These are phyloP conservation scores for Lichenothelia convexa DNA, from an alignment of 495 filamentous ascomycete species.

Conservation along the genomic window DNA sequence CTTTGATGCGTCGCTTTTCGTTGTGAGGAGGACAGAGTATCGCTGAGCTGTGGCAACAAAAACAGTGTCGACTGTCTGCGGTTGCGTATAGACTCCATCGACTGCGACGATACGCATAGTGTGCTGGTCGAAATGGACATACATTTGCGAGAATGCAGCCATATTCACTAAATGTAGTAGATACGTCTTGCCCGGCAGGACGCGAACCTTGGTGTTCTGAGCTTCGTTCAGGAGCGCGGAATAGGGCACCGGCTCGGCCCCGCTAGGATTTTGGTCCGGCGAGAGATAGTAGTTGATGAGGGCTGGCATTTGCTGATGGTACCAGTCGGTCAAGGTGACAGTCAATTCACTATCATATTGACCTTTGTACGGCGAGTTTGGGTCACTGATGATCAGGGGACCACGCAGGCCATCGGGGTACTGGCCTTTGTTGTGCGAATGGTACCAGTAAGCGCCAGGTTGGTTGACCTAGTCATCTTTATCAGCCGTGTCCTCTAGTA, in stretches of 20 bases:
- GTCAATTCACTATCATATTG: constrained; percentile 30
- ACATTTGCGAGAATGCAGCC: constrained; percentile 9
- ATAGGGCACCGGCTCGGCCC: constrained; percentile 16
- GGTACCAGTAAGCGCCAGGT: constrained; percentile 22
- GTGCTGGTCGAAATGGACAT: constrained; percentile 12
- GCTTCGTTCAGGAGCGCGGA: constrained; percentile 39
- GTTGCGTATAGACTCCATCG: constrained; percentile 10
- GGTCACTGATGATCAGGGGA: constrained; percentile 34
- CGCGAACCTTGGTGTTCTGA: constrained; percentile 16
- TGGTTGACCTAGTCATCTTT: constrained; percentile 2
- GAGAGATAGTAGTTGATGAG: constrained; percentile 32
- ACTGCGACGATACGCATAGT: constrained; percentile 8
- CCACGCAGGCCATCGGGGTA: constrained; percentile 35
- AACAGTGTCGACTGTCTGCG: constrained; percentile 12
- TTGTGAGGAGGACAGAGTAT: constrained; percentile 19
- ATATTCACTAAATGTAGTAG: constrained; percentile 20
- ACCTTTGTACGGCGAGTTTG: constrained; percentile 23
- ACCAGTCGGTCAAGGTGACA: constrained; percentile 39
- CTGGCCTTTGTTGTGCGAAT: constrained; percentile 17
- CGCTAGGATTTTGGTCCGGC: constrained; percentile 24
- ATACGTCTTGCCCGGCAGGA: constrained; percentile 13
- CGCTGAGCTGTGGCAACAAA: constrained; percentile 20
- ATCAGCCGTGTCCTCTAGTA: neutral
- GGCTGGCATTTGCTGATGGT: constrained; percentile 32
- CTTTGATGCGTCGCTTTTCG: constrained; percentile 4